Evolutionary conservation across 768 basidiomycete species (phyloP).

Genomic region (Chalciporus piperatus): DNA sequence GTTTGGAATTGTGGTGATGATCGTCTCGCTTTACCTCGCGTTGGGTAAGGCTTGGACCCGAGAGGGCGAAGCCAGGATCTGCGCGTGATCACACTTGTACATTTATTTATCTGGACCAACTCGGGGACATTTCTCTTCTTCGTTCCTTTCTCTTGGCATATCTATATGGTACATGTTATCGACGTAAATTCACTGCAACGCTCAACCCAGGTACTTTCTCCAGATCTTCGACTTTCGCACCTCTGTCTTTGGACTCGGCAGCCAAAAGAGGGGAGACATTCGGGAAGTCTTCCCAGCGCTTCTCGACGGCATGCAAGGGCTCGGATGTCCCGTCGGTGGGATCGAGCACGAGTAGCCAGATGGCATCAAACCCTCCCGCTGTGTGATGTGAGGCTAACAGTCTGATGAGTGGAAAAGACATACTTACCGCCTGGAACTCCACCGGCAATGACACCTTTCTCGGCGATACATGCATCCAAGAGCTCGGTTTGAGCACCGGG

Average conservation of each 20-base stretch:
- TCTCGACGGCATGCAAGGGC: constrained; percentile 61
- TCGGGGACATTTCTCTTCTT: constrained; percentile 4
- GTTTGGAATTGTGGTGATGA: constrained; percentile 78
- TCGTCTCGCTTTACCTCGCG: constrained; percentile 73
- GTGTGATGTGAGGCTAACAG: constrained; percentile 4
- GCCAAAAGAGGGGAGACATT: constrained; percentile 71
- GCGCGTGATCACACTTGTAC: constrained; percentile 44
- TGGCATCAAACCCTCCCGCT: constrained; percentile 98
- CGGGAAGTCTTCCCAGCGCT: constrained; percentile 60
- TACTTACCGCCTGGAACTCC: constrained; percentile 92
- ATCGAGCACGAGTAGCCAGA: constrained; percentile 87
- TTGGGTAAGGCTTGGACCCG: constrained; percentile 75
- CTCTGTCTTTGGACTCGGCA: constrained; percentile 64
- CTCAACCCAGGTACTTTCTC: constrained; percentile 55
- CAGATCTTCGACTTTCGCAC: constrained; percentile 61
- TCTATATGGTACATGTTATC: constrained; percentile 6
- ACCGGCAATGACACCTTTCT: constrained; percentile 87
- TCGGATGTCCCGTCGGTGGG: constrained; percentile 45
- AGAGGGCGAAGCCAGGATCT: constrained; percentile 70
- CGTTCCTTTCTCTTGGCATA: constrained; percentile 2
- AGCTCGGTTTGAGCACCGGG: constrained; percentile 83
- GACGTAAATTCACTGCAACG: constrained; percentile 32
- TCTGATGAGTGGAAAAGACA: not conserved
- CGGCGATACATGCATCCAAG: constrained; percentile 70
- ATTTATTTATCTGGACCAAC: constrained; percentile 20